Evolutionary conservation across 371 early-diverging fungal genomes (phyloP).

Genomic region (Apophysomyces ossiformis): DNA sequence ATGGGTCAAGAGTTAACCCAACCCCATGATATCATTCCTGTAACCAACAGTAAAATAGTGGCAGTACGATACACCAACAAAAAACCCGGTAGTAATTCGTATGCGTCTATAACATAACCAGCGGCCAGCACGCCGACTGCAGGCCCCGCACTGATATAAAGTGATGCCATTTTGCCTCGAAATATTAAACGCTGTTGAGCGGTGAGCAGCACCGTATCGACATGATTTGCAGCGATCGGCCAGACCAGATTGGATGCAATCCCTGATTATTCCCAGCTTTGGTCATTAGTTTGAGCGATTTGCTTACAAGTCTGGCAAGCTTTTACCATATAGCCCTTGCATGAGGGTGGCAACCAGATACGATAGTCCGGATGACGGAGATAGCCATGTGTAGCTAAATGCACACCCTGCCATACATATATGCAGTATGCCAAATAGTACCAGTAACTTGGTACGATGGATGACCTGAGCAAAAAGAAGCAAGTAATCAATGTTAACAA

Average conservation of each 20-base stretch:
- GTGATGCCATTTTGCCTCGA: constrained; percentile 26
- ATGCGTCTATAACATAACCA: constrained; percentile 18
- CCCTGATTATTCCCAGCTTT: constrained; percentile 10
- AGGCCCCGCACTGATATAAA: constrained; percentile 27
- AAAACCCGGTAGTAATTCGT: constrained; percentile 16
- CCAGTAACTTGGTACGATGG: constrained; percentile 11
- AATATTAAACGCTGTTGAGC: constrained; percentile 27
- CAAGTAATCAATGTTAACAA: too few species aligned
- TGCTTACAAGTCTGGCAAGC: not conserved
- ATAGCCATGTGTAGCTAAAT: constrained; percentile 30
- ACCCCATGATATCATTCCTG: constrained; percentile 15
- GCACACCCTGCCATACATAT: constrained; percentile 24
- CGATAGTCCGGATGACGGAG: constrained; percentile 17
- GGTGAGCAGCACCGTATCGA: constrained; percentile 19
- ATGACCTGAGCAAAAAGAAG: constrained; percentile 13
- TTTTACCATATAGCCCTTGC: constrained; percentile 34
- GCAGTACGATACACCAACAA: constrained; percentile 6
- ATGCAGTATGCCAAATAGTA: constrained; percentile 21
- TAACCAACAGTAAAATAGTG: constrained; percentile 11
- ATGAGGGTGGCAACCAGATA: constrained; percentile 22
- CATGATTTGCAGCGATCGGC: constrained; percentile 21
- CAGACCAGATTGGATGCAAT: constrained; percentile 22
- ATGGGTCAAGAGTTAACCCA: constrained; percentile 4
- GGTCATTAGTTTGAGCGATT: not conserved
- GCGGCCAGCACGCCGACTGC: constrained; percentile 20